phyloP scores from a whole-genome alignment of 23 red algal genomes.

The Gracilaria vermiculophylla region DNA sequence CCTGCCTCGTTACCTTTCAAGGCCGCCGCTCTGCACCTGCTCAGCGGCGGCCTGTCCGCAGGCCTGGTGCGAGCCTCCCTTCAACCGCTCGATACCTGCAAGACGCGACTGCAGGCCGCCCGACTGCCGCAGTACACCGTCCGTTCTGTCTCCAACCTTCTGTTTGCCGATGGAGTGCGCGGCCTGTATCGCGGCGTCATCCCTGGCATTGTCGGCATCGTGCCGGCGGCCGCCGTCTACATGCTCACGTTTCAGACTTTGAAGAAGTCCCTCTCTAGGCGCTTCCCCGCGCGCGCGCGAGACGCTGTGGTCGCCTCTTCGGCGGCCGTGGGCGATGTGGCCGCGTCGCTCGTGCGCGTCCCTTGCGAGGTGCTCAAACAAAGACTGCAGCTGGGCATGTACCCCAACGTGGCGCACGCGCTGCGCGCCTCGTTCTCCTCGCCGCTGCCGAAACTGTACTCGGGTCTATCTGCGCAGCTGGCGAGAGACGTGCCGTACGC shows the following conservation, averaged over 20 bases:
- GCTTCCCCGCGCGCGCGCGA: slow-evolving; percentile 3
- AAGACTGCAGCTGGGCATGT: slow-evolving; percentile 81
- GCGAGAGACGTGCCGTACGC: slow-evolving; percentile 89
- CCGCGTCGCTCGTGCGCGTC: slow-evolving; percentile 80
- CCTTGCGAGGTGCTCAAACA: slow-evolving; percentile 95
- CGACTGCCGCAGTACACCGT: not conserved
- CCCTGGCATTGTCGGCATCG: slow-evolving; percentile 62
- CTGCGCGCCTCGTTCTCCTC: slow-evolving; percentile 34
- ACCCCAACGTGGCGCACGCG: slow-evolving; percentile 47
- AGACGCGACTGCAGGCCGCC: slow-evolving; percentile 75
- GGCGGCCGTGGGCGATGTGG: slow-evolving; percentile 75
- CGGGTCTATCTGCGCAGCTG: slow-evolving; percentile 75
- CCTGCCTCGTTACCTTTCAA: not conserved
- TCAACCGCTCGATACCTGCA: slow-evolving; percentile 72
- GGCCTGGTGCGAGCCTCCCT: slow-evolving; percentile 60
- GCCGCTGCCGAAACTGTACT: slow-evolving; percentile 54
- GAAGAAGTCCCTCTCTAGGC: not conserved
- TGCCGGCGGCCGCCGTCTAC: slow-evolving; percentile 71
- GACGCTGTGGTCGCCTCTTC: slow-evolving; percentile 50
- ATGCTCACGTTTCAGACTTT: slow-evolving; percentile 64
- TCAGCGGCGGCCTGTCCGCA: slow-evolving; percentile 61
- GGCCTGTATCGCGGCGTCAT: slow-evolving; percentile 76
- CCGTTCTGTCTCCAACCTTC: not conserved
- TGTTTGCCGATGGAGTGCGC: slow-evolving; percentile 46
- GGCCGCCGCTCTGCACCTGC: slow-evolving; percentile 40